Evolutionary conservation across 2,329 filamentous ascomycete species (phyloP).

Genomic region (Penicillium hordei): DNA sequence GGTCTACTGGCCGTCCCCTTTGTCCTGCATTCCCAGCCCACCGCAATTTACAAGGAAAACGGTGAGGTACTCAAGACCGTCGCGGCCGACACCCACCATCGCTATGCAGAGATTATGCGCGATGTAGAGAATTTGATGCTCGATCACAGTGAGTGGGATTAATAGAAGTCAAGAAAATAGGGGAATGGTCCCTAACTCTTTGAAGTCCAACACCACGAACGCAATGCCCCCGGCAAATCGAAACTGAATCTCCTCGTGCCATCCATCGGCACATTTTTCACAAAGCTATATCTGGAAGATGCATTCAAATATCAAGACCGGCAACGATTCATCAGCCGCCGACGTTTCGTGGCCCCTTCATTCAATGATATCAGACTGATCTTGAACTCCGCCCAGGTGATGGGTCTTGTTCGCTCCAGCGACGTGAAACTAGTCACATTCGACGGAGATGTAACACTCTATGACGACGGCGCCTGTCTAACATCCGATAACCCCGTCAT

Average conservation of each 20-base stretch:
- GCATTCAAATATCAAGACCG: constrained; percentile 90
- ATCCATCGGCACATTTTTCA: constrained; percentile 91
- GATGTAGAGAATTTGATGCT: constrained; percentile 91
- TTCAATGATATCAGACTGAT: constrained; percentile 96
- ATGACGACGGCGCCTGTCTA: constrained; percentile 82
- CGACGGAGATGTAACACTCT: constrained; percentile 95
- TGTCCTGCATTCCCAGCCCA: constrained; percentile 92
- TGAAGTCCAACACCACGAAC: constrained; percentile 72
- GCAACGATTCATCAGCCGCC: constrained; percentile 80
- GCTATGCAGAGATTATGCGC: constrained; percentile 92
- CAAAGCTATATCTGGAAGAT: constrained; percentile 77
- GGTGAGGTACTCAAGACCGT: constrained; percentile 66
- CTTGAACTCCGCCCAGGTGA: constrained; percentile 90
- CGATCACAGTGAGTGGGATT: constrained; percentile 70
- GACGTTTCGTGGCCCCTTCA: constrained; percentile 89
- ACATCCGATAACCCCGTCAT: constrained; percentile 76
- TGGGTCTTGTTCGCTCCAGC: constrained; percentile 76
- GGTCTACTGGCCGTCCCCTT: constrained; percentile 91
- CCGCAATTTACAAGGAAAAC: constrained; percentile 73
- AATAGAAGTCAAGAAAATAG: no score
- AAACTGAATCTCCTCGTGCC: constrained; percentile 93
- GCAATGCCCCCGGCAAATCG: constrained; percentile 67
- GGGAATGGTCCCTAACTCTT: background rate
- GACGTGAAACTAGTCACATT: constrained; percentile 86
- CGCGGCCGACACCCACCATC: constrained; percentile 75